Base-by-base conservation (phyloP, 768 basidiomycete genomes). In the Suillus discolor region DNA sequence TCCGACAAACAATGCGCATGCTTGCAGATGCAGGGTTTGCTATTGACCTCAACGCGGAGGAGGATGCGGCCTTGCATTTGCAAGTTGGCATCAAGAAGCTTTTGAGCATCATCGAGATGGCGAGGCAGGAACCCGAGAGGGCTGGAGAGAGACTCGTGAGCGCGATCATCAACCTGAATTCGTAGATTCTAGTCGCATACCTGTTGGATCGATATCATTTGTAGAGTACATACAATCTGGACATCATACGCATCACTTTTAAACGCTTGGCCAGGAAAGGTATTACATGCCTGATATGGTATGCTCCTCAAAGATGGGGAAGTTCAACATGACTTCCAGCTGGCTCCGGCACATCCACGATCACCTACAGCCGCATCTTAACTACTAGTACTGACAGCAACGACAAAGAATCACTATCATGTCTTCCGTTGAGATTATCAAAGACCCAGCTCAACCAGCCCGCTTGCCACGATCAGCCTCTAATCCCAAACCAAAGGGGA, bases 51-150 rank as follows among this genome's bases (percentile, higher is more conserved):
- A 77, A 78, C 8, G 82, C 83, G n/a, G 79, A 81, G 62, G 82
- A 82, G 39, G 82, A 79, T 16, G 74, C 83, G 53, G 74, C 79
- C 13, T 72, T 83, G 16, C 83, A 80, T 57, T 69, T 96, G 70
- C 87, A 90, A 68, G 90, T 99, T 57, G 97, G 97, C 0, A 88
- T 99, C 72, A 99, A 99, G 87, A 96, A 93, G 79, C 72, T 99
- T 75, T 76, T 99, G 74, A 94, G 89, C 66, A 84, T 92, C 63
- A 84, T 96, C 23, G 97, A 99, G 83, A 98, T 97, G 96, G 93
- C 96, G 57, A 84, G 97, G 72, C 97, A 99, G 79, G 97, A 97
- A 72, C 94, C 94, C 1, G 89, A 93, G 60, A 89, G 88, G 67
- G 91, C 89, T 18, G 92, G 87, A 36, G 87, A 90, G 71, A 83